Percentiles rank a stretch among this genome's conserved stretches.
phyloP scores from a whole-genome alignment of 2,329 filamentous ascomycete species.

The Chaetoscypha palmicola region DNA sequence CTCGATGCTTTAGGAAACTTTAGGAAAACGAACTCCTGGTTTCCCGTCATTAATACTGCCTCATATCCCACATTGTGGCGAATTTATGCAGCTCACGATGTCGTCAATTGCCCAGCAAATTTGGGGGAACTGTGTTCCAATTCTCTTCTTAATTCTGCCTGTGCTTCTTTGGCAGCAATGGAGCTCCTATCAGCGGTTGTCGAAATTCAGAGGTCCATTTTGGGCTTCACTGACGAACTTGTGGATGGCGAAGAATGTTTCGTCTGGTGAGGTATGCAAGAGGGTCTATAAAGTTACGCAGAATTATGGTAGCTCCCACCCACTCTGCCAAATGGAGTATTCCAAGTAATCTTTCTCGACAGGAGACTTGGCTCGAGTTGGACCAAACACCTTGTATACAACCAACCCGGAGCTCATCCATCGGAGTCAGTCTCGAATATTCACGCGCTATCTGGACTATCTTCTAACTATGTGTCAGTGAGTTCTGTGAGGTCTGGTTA shows the following conservation, averaged over 20 bases:
- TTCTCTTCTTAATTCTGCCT: no score
- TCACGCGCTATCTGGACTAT: background rate
- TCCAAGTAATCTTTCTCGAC: no score
- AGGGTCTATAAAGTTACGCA: conserved; percentile 13
- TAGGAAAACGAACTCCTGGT: no score
- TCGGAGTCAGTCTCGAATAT: conserved; percentile 4
- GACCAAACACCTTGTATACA: conserved; percentile 24
- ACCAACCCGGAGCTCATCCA: conserved; percentile 18
- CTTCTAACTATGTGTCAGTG: conserved; percentile 10
- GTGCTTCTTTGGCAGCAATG: conserved; percentile 6
- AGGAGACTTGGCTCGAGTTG: conserved; percentile 19
- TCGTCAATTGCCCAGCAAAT: no score
- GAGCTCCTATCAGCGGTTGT: conserved; percentile 1
- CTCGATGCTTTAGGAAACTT: no score
- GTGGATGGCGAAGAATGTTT: conserved; percentile 15
- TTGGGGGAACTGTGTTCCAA: no score
- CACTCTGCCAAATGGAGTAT: no score
- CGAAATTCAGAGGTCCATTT: conserved; percentile 15
- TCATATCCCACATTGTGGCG: no score
- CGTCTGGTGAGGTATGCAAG: conserved; percentile 12
- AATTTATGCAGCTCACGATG: no score
- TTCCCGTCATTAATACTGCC: no score
- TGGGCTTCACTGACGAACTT: conserved; percentile 15
- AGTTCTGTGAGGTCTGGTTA: conserved; percentile 20
- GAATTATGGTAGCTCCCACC: conserved; percentile 20